Conservation (phyloP, 1,139 yeast species). For the Dujonia santamariae region DNA sequence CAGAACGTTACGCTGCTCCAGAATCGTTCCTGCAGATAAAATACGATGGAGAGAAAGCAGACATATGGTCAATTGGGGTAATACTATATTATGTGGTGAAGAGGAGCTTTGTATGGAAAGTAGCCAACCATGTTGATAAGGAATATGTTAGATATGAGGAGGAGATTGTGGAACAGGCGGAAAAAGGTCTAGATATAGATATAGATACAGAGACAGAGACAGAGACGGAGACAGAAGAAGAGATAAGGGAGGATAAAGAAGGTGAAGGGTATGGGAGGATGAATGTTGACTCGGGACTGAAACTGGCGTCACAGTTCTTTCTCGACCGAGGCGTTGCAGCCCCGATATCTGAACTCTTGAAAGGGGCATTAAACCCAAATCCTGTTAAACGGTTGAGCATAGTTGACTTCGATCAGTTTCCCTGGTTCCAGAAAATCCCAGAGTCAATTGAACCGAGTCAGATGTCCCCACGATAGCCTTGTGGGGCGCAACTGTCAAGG, state of each 20-base stretch:
- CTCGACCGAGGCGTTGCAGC: background rate
- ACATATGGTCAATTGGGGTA: conserved; percentile 51
- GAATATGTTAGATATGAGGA: conserved; percentile 5
- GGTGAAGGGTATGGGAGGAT: no score
- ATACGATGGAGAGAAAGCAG: conserved; percentile 42
- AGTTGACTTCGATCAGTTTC: conserved; percentile 4
- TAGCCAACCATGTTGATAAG: conserved; percentile 24
- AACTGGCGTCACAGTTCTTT: background rate
- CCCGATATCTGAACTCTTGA: background rate
- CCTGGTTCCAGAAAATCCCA: conserved; percentile 3
- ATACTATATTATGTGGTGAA: conserved; percentile 31
- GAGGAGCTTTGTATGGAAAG: conserved; percentile 33
- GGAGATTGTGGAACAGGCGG: no score
- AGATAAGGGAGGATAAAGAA: no score
- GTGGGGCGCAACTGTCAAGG: no score
- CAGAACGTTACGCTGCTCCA: conserved; percentile 45
- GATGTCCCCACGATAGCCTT: conserved; percentile 3
- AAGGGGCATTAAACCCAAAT: conserved; percentile 10
- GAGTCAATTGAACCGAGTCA: conserved; percentile 6
- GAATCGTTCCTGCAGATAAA: conserved; percentile 35
- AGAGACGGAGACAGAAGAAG: no score
- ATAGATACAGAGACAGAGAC: no score
- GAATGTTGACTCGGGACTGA: no score
- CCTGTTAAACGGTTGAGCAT: conserved; percentile 13
- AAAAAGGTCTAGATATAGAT: no score